Evolutionary conservation across 169 alveolate species (phyloP).

Genomic region (Plasmodium sp.): DNA sequence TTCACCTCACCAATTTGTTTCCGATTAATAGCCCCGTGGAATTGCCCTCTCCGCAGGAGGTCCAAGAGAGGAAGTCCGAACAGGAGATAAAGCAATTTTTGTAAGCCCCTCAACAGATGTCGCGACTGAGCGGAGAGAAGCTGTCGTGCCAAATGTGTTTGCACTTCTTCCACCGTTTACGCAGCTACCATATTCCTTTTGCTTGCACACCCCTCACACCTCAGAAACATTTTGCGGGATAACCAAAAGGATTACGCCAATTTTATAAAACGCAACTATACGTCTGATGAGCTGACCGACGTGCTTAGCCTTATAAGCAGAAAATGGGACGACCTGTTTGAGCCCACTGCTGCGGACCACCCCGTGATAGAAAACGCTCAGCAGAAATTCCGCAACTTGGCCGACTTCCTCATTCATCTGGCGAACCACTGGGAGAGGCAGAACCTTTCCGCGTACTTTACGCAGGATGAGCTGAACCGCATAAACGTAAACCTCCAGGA

Average conservation of each 20-base stretch:
- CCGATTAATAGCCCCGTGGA: background rate
- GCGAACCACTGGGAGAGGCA: slow-evolving; percentile 12
- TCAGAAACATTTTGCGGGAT: slow-evolving; percentile 1
- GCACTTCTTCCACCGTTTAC: background rate
- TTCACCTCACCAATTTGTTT: background rate
- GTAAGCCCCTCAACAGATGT: background rate
- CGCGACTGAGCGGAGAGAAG: background rate
- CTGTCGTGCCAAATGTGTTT: background rate
- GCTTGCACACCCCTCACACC: background rate
- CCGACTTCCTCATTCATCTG: slow-evolving; percentile 21
- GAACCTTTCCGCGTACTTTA: slow-evolving; percentile 21
- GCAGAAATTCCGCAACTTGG: background rate
- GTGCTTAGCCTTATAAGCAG: slow-evolving; percentile 11
- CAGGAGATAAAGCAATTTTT: slow-evolving; percentile 13
- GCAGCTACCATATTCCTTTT: background rate
- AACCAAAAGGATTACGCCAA: slow-evolving; percentile 18
- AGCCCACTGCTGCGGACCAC: background rate
- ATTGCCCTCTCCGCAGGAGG: background rate
- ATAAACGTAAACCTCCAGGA: slow-evolving; percentile 2
- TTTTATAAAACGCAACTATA: slow-evolving; percentile 16
- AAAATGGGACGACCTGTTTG: slow-evolving; percentile 11
- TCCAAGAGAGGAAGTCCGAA: background rate
- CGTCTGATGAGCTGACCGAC: slow-evolving; percentile 39
- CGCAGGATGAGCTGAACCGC: slow-evolving; percentile 9
- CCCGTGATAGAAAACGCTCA: background rate